phyloP scores from a whole-genome alignment of 306 rosid genomes.

The Spatholobus suberectus region DNA sequence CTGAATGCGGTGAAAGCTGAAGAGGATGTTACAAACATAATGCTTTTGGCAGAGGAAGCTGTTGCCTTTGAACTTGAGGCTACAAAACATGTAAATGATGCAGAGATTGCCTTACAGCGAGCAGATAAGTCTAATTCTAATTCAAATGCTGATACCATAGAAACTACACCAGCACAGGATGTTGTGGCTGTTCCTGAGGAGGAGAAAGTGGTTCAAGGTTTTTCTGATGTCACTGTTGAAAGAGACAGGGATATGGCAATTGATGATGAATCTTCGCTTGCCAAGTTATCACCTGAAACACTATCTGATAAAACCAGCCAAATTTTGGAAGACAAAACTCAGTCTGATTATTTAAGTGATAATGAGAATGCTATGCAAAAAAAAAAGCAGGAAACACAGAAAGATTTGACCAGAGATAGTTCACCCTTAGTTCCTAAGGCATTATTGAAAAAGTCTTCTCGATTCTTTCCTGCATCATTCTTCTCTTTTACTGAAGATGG shows the following conservation, averaged over 20 bases:
- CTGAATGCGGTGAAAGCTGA: constrained; percentile 80
- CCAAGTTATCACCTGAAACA: constrained; percentile 59
- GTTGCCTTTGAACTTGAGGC: constrained; percentile 95
- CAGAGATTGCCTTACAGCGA: constrained; percentile 80
- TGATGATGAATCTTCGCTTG: constrained; percentile 62
- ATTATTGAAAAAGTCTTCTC: constrained; percentile 84
- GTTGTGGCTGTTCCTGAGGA: constrained; percentile 59
- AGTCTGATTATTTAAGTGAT: constrained; percentile 63
- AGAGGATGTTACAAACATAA: constrained; percentile 90
- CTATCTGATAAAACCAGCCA: constrained; percentile 56
- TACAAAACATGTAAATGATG: constrained; percentile 75
- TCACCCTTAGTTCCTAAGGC: constrained; percentile 78
- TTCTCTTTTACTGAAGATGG: constrained; percentile 87
- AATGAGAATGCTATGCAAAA: constrained; percentile 70
- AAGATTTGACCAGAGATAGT: constrained; percentile 83
- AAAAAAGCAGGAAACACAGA: constrained; percentile 82
- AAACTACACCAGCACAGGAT: constrained; percentile 57
- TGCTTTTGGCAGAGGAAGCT: constrained; percentile 98
- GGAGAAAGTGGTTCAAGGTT: constrained; percentile 56
- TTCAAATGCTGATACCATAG: constrained; percentile 56
- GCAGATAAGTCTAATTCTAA: constrained; percentile 62
- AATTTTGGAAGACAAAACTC: constrained; percentile 52
- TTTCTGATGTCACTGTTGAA: constrained; percentile 58
- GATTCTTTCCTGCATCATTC: constrained; percentile 96
- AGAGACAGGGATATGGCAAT: constrained; percentile 50